These are phyloP conservation scores for Leptographium flavum DNA, from an alignment of 2,329 filamentous ascomycete genomes.

Conservation along the genomic window DNA sequence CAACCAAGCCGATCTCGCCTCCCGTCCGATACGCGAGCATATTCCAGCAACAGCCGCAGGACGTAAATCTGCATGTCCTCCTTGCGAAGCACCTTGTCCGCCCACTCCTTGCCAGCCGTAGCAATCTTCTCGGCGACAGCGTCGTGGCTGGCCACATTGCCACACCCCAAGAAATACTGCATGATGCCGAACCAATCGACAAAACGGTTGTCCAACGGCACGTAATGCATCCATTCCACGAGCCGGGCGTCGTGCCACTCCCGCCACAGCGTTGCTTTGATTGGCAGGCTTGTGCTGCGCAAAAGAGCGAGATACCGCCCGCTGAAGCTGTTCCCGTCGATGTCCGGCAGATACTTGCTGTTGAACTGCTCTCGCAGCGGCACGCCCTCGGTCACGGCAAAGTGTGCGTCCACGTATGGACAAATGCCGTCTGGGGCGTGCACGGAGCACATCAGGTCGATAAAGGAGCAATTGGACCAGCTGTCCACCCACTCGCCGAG, in stretches of 20 bases:
- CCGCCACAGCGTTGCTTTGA: conserved; percentile 65
- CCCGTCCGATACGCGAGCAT: conserved; percentile 40
- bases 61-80: conserved; percentile 66
- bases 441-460: conserved; percentile 36
- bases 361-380: conserved; percentile 38
- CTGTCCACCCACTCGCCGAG: conserved; percentile 34
- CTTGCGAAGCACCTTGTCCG: conserved; percentile 48
- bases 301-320: conserved; percentile 58
- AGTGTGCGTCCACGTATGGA: conserved; percentile 34
- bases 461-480: conserved; percentile 37
- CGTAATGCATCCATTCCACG: conserved; percentile 66
- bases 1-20: conserved; percentile 38
- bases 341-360: conserved; percentile 58
- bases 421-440: conserved; percentile 21
- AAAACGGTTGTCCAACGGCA: conserved; percentile 64
- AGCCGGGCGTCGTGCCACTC: conserved; percentile 72
- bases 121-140: conserved; percentile 49
- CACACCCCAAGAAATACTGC: conserved; percentile 58
- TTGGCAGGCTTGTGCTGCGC: conserved; percentile 51
- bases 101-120: conserved; percentile 51
- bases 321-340: conserved; percentile 52
- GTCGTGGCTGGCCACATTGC: conserved; percentile 33
- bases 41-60: conserved; percentile 49
- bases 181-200: conserved; percentile 58
- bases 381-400: conserved; percentile 22